Evolutionary conservation across 805 yeast genomes (phyloP).

Genomic region (Candida silvicultrix): DNA sequence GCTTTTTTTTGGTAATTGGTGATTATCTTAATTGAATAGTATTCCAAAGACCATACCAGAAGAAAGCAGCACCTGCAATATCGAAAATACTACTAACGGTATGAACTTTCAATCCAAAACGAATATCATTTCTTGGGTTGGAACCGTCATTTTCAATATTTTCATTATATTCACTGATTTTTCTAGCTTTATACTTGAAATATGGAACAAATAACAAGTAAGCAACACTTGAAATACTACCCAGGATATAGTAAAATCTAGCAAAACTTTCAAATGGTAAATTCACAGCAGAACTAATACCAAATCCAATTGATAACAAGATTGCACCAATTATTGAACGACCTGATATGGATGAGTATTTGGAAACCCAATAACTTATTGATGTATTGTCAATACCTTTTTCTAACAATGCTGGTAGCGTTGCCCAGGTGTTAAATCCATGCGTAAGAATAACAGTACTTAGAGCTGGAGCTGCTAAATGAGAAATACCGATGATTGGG

Average conservation of each 20-base stretch:
- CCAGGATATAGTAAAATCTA: constrained; percentile 14
- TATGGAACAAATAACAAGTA: constrained; percentile 12
- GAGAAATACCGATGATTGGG: constrained; percentile 8
- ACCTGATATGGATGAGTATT: constrained; percentile 5
- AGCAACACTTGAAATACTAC: constrained; percentile 7
- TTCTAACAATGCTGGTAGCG: constrained; percentile 11
- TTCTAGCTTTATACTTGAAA: constrained; percentile 9
- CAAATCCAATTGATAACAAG: constrained; percentile 10
- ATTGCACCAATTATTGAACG: constrained; percentile 6
- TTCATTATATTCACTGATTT: constrained; percentile 4
- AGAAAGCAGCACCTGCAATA: constrained; percentile 8
- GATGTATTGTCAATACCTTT: constrained; percentile 8
- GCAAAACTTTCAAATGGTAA: constrained; percentile 11
- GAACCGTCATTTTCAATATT: constrained; percentile 2
- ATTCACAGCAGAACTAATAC: constrained; percentile 7
- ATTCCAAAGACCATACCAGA: constrained; percentile 11
- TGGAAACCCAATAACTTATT: constrained; percentile 11
- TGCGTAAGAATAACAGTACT: constrained; percentile 9
- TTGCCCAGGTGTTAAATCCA: constrained; percentile 11
- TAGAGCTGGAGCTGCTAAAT: constrained; percentile 13
- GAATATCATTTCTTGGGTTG: constrained; percentile 11
- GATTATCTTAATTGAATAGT: constrained; percentile 5
- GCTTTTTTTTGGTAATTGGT: too few species aligned
- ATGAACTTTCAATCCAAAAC: constrained; percentile 8
- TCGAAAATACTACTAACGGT: constrained; percentile 11